phyloP scores from a whole-genome alignment of 108 stramenopile species.

The Fragilaria radians region DNA sequence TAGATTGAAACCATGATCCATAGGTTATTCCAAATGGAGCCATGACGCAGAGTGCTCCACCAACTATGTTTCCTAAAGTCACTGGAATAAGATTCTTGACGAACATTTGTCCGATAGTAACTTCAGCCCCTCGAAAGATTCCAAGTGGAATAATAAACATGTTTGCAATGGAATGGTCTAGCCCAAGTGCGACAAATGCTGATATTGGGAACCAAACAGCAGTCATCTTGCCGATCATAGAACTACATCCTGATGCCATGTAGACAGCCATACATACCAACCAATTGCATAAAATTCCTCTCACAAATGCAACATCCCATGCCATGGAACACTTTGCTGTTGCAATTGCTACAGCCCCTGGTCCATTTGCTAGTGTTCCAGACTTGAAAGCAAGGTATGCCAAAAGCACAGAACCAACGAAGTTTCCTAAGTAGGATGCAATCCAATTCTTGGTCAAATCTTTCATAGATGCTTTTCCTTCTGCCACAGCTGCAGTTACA shows the following conservation, averaged over 20 bases:
- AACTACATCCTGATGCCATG: slow-evolving; percentile 77
- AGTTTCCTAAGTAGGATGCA: slow-evolving; percentile 75
- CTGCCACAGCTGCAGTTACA: slow-evolving; percentile 69
- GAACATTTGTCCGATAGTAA: slow-evolving; percentile 68
- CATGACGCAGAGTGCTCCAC: slow-evolving; percentile 85
- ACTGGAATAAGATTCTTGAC: slow-evolving; percentile 88
- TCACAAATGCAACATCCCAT: slow-evolving; percentile 79
- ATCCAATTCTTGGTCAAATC: slow-evolving; percentile 71
- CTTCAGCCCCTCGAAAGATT: slow-evolving; percentile 86
- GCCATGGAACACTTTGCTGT: slow-evolving; percentile 73
- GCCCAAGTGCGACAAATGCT: slow-evolving; percentile 85
- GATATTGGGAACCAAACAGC: slow-evolving; percentile 90
- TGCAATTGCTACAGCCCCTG: slow-evolving; percentile 70
- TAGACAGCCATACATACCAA: slow-evolving; percentile 94
- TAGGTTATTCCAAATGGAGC: slow-evolving; percentile 64
- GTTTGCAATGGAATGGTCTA: slow-evolving; percentile 94
- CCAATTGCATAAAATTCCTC: slow-evolving; percentile 94
- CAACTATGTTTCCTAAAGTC: slow-evolving; percentile 93
- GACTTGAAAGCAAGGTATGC: slow-evolving; percentile 72
- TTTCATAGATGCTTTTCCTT: slow-evolving; percentile 54
- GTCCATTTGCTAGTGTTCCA: slow-evolving; percentile 60
- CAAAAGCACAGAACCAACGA: slow-evolving; percentile 75
- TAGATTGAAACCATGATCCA: slow-evolving; percentile 73
- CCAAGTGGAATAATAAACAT: slow-evolving; percentile 98
- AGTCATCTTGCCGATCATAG: slow-evolving; percentile 77